Evolutionary conservation across 2,329 filamentous ascomycete species (phyloP).

Genomic region (Botrytis hyacinthi): DNA sequence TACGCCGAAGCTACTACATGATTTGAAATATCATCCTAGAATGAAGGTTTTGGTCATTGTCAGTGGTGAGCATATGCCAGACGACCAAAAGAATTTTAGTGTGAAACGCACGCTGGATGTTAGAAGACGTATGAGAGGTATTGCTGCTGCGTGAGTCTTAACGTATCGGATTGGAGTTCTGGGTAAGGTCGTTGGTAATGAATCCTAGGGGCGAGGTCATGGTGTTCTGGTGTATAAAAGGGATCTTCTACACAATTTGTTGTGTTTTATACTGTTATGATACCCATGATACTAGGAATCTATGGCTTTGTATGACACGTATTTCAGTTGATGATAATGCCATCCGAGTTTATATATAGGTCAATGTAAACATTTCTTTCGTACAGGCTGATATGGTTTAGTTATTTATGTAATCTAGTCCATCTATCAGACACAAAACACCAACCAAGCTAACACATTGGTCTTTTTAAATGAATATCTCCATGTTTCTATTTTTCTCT

Average conservation of each 20-base stretch:
- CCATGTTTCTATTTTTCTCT: neutral
- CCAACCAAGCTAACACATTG: neutral
- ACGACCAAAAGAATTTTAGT: constrained; percentile 42
- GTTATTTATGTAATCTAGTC: neutral
- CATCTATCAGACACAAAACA: neutral
- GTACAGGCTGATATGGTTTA: too few species aligned
- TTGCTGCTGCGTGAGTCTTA: constrained; percentile 1
- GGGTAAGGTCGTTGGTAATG: neutral
- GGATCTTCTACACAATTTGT: neutral
- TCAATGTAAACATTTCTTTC: neutral
- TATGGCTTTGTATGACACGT: neutral
- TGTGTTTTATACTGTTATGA: neutral
- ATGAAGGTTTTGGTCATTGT: constrained; percentile 96
- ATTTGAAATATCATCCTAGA: constrained; percentile 78
- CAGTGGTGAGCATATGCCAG: constrained; percentile 73
- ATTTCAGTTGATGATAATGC: neutral
- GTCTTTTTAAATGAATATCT: too few species aligned
- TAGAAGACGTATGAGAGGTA: constrained; percentile 32
- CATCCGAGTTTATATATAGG: neutral
- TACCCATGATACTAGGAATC: neutral
- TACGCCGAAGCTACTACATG: constrained; percentile 88
- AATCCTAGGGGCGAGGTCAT: neutral
- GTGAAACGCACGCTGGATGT: constrained; percentile 35
- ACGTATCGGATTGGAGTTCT: neutral
- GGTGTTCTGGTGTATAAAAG: neutral